Conservation (phyloP, 768 basidiomycete genomes). For the Termitomyces heimii region DNA sequence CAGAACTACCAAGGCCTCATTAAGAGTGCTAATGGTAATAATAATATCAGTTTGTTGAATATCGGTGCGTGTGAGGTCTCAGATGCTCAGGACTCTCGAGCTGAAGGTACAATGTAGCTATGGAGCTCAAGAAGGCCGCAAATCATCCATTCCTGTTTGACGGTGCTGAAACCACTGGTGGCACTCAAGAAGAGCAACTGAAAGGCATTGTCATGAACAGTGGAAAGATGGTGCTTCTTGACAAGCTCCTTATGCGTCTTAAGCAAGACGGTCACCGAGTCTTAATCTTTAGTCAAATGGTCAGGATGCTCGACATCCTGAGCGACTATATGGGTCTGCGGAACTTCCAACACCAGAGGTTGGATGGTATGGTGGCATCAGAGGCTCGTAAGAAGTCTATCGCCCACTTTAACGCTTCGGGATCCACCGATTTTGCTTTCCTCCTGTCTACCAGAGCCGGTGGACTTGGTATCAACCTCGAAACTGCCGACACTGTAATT, state of each 20-base stretch:
- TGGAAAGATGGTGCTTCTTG: constrained; percentile 96
- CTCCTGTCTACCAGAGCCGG: constrained; percentile 95
- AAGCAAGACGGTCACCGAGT: constrained; percentile 94
- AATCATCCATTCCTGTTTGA: constrained; percentile 99
- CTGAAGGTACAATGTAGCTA: constrained; percentile 44
- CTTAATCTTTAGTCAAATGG: constrained; percentile 99
- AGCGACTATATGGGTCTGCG: constrained; percentile 93
- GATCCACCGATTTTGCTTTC: constrained; percentile 95
- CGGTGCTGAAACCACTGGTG: constrained; percentile 71
- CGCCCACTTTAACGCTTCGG: constrained; percentile 92
- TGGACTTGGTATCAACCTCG: constrained; percentile 96
- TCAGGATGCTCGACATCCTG: constrained; percentile 96
- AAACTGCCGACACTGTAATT: constrained; percentile 98
- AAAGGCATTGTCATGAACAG: constrained; percentile 98
- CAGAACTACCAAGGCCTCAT: constrained; percentile 92
- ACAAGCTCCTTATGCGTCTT: constrained; percentile 89
- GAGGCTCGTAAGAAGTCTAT: constrained; percentile 94
- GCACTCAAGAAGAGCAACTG: constrained; percentile 73
- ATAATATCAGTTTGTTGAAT: constrained; percentile 93
- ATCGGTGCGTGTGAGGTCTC: constrained; percentile 51
- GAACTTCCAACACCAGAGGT: constrained; percentile 87
- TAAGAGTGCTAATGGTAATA: constrained; percentile 83
- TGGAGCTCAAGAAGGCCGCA: constrained; percentile 98
- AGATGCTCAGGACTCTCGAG: constrained; percentile 1
- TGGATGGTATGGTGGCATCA: constrained; percentile 93